These are phyloP conservation scores for Penicillium egyptiacum DNA, from an alignment of 495 filamentous ascomycete species.

Conservation along the genomic window DNA sequence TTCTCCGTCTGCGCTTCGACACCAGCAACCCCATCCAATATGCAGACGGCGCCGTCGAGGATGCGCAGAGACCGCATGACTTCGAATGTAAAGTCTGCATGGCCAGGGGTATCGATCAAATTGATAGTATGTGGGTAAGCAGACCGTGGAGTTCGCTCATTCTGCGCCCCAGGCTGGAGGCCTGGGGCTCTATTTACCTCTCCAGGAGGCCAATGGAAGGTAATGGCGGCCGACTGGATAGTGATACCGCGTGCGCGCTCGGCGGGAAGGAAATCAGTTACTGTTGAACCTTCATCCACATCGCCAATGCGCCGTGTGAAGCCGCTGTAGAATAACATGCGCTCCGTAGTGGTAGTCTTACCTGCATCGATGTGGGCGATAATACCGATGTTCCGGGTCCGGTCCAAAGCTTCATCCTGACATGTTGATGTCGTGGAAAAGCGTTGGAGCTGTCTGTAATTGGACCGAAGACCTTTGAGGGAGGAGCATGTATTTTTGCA, in stretches of 20 bases:
- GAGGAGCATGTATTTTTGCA: constrained; percentile 13
- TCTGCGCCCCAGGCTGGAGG: constrained; percentile 14
- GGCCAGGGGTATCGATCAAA: constrained; percentile 95
- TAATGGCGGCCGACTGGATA: constrained; percentile 96
- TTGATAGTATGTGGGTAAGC: constrained; percentile 71
- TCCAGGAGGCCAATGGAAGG: constrained; percentile 80
- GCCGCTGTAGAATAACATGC: constrained; percentile 98
- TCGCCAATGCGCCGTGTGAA: constrained; percentile 88
- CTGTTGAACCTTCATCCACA: constrained; percentile 95
- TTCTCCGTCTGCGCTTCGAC: constrained; percentile 98
- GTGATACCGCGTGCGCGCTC: constrained; percentile 94
- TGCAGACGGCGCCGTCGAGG: constrained; percentile 92
- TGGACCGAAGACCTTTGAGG: constrained; percentile 11
- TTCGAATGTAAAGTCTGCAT: constrained; percentile 98
- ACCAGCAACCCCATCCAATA: constrained; percentile 93
- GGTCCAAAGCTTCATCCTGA: constrained; percentile 43
- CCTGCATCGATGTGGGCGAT: constrained; percentile 99
- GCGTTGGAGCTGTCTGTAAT: constrained; percentile 9
- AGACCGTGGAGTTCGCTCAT: constrained; percentile 33
- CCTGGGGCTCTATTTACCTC: constrained; percentile 18
- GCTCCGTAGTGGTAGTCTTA: constrained; percentile 98
- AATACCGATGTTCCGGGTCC: constrained; percentile 94
- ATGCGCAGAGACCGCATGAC: constrained; percentile 90
- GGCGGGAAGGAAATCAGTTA: constrained; percentile 95
- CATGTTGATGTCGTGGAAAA: constrained; percentile 32